Evolutionary conservation across 192 early-diverging fungal genomes (phyloP).

Genomic region (Coemansia sp.): DNA sequence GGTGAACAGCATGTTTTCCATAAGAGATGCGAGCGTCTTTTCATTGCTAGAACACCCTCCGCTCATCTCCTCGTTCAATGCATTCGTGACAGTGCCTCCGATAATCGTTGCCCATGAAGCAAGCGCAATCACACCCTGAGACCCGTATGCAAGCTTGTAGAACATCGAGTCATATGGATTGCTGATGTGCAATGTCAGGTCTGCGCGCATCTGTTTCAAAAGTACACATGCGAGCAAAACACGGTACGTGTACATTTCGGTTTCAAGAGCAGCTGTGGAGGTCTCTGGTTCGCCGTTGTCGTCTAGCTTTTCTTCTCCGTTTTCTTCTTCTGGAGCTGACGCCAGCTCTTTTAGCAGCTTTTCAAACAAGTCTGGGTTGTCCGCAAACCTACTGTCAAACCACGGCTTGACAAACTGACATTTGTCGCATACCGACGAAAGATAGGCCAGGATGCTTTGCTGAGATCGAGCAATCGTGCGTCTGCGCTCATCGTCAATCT

Average conservation of each 20-base stretch:
- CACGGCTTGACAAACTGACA: constrained; percentile 37
- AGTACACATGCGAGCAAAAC: constrained; percentile 28
- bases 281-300: neutral
- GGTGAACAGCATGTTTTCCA: constrained; percentile 1
- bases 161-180: constrained; percentile 23
- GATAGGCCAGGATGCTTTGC: constrained; percentile 23
- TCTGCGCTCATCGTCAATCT: constrained; percentile 30
- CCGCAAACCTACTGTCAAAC: constrained; percentile 24
- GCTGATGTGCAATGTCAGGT: constrained; percentile 23
- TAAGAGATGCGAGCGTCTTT: neutral
- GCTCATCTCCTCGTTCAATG: neutral
- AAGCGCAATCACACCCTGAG: neutral
- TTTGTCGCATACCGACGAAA: constrained; percentile 16
- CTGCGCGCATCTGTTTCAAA: constrained; percentile 43
- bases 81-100: neutral
- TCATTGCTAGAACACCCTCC: neutral
- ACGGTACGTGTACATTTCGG: constrained; percentile 37
- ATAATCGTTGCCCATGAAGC: neutral
- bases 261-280: constrained; percentile 18
- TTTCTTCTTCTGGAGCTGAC: constrained; percentile 4
- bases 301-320: neutral
- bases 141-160: constrained; percentile 8
- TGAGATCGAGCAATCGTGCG: constrained; percentile 32
- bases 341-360: constrained; percentile 28
- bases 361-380: constrained; percentile 17